Evolutionary conservation across 1,284 basidiomycete species (phyloP), one percentile per base, ranked within the genome.

Genomic region (Trichosporon sp.): DNA sequence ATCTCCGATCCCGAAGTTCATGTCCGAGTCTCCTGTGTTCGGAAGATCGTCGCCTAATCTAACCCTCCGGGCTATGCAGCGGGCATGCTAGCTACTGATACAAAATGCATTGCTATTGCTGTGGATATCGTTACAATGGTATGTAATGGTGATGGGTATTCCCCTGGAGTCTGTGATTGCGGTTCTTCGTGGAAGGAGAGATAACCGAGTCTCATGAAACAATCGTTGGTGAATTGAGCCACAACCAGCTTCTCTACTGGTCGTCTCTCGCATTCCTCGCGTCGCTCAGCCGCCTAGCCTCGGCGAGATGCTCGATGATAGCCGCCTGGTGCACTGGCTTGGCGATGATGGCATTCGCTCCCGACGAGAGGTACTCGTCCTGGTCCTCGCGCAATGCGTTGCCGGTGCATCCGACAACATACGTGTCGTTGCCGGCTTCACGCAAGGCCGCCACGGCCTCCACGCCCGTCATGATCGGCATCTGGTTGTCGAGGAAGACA

Each of bases 401-500:
- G 4, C 90, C 90, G 76, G 83, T 80, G 69, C 81, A 81, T 21
- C 92, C 92, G 7, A 92, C 91, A 26, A 94, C 89, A 77, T 92
- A 92, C 77, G 93, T 89, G 11, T 83, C 85, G 76, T 91, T 87
- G 14, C 90, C 90, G 78, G 91, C 81, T 71, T 87, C 86, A 67
- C 93, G 85, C 56, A 95, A 84, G 78, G 88, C 89, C 67, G 87
- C 80, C 1, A 92, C 89, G 37, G 90, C 87, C 74, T 91, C 90
- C 54, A 94, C 83, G 19, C 93, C 93, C 67, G 90, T 91, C 86
- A 92, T 87, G 59, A 92, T 86, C 3, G 92, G 93, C 86, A 84
- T 84, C 79, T 84, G 84, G 73, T 73, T 73, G 51, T 73, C 72
- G 4, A 73, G 35, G 59, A 73, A 73, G 26, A 71, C 72, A 19